Evolutionary conservation across 2,329 filamentous ascomycete species (phyloP).

Genomic region (Aspergillus aculeatinus): DNA sequence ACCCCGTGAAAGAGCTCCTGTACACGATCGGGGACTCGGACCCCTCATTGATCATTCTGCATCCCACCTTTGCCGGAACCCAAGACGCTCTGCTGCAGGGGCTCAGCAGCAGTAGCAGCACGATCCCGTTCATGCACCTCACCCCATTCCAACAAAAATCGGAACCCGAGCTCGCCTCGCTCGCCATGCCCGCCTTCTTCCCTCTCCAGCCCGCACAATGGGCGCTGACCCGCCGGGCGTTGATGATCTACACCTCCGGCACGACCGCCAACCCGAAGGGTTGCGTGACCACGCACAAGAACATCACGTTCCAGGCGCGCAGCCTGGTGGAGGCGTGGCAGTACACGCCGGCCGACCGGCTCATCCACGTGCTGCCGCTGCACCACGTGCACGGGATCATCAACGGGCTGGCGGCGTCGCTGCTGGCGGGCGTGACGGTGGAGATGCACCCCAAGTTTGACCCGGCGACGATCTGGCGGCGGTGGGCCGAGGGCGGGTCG

Average conservation of each 20-base stretch:
- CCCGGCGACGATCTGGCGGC: conserved; percentile 46
- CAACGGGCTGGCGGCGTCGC: conserved; percentile 50
- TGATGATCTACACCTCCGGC: conserved; percentile 47
- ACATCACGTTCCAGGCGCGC: conserved; percentile 35
- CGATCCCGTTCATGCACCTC: conserved; percentile 35
- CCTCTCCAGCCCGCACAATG: conserved; percentile 14
- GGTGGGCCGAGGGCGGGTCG: conserved; percentile 45
- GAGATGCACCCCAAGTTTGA: conserved; percentile 51
- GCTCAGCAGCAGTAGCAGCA: conserved; percentile 15
- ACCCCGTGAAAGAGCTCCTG: conserved; percentile 43
- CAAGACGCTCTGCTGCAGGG: conserved; percentile 29
- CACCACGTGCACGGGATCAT: conserved; percentile 54
- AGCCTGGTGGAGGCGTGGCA: conserved; percentile 34
- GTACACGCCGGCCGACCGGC: conserved; percentile 39
- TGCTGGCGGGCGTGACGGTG: conserved; percentile 48
- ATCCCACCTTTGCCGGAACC: conserved; percentile 40
- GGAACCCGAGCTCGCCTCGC: conserved; percentile 12
- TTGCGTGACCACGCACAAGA: conserved; percentile 46
- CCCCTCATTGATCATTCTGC: conserved; percentile 43
- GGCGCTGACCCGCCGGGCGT: conserved; percentile 32
- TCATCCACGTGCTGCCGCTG: conserved; percentile 52
- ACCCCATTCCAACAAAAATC: conserved; percentile 21
- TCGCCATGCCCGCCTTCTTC: conserved; percentile 34
- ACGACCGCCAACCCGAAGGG: conserved; percentile 46
- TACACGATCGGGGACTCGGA: conserved; percentile 46